These are phyloP conservation scores for Pisolithus orientalis DNA, from an alignment of 768 basidiomycete genomes.

Conservation along the genomic window DNA sequence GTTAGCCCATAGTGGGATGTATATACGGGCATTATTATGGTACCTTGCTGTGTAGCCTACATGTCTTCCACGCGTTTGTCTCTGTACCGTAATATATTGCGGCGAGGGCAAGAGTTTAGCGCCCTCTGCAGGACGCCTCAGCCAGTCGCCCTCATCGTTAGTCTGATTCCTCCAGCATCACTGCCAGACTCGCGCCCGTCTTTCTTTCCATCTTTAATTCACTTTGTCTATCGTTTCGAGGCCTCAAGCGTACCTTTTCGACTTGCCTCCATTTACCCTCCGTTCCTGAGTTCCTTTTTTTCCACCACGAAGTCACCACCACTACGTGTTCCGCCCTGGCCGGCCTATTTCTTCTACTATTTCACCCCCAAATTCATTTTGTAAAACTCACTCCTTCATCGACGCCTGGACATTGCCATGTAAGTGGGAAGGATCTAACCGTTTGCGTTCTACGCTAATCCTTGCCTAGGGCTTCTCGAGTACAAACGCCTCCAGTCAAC, in stretches of 20 bases:
- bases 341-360: conserved; percentile 13
- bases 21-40: no score
- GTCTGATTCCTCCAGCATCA: no score
- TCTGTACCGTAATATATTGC: no score
- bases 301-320: conserved; percentile 4
- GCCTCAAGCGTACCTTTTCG: no score
- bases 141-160: no score
- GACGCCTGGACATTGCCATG: conserved; percentile 13
- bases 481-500: conserved; percentile 35
- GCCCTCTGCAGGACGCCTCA: no score
- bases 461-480: conserved; percentile 22
- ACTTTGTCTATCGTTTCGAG: no score
- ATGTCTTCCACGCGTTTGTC: no score
- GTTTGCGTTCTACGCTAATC: conserved; percentile 11
- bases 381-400: conserved; percentile 3
- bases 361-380: conserved; percentile 10
- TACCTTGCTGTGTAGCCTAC: no score
- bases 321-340: conserved; percentile 10
- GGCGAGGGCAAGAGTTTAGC: no score
- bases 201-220: no score
- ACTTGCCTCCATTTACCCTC: background rate
- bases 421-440: conserved; percentile 8
- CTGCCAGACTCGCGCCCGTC: no score
- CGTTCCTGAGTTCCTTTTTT: conserved; percentile 1
- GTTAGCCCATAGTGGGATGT: conserved; percentile 12